Evolutionary conservation across 2,329 filamentous ascomycete species (phyloP), one percentile per base, ranked within the genome.

Genomic region (Fusarium drepaniforme): DNA sequence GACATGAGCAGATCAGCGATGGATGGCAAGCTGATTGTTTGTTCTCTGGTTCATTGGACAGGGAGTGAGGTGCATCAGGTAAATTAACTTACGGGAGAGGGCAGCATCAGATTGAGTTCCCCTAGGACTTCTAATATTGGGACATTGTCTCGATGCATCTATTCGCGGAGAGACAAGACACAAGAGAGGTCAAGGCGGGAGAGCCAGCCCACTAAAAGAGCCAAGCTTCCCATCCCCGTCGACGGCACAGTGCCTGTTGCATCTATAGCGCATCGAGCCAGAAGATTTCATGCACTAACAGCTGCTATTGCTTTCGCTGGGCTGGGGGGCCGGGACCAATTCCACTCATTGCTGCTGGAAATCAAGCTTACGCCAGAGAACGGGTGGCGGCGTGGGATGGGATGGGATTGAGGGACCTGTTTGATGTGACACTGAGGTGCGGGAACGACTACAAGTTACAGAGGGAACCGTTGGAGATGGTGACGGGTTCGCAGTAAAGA

Each of bases 201-300:
- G 56, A 35, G 33, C 12, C 12, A 35, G 11, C 33, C 57, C 72
- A 64, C 73, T 74, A 75, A 70, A 67, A 70, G 64, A 67, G 70
- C 76, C 73, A 74, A 75, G 70, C 63, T 66, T 73, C 64, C 25
- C 49, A 44, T 44, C 49, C 49, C 40, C 62, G 58, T 67, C 68
- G 62, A 59, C 72, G 53, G 67, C 64, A 77, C 74, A 78, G 71
- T 78, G 70, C 65, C 66, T 61, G 66, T 72, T 70, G 60, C 30
- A 57, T 42, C 64, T 63, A 66, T 58, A 71, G 56, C 64, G 40
- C 46, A 62, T 59, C 40, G 40, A 53, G 60, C 49, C 40, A 64
- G 57, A 63, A 64, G 57, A 63, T 64, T 73, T 57, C 49, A 70
- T 67, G 62, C 66, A 73, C 66, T 56, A 62, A 57, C 12, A 57